These are phyloP conservation scores for Thielaviopsis ethacetica DNA, from an alignment of 2,329 filamentous ascomycete species.

Conservation along the genomic window DNA sequence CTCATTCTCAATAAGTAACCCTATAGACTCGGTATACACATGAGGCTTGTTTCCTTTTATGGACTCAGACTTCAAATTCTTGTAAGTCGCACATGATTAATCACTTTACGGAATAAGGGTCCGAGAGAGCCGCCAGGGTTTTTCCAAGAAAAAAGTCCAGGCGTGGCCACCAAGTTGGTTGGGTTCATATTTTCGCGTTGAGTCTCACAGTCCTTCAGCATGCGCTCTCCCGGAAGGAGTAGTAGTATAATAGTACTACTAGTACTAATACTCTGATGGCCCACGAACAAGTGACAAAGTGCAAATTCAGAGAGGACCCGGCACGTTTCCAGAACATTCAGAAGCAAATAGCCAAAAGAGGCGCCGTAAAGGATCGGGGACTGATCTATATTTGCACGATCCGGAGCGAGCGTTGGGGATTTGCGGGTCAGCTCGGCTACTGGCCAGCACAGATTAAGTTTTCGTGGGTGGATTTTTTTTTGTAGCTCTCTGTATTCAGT, in stretches of 20 bases:
- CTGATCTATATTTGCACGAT: neutral
- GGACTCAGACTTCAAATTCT: neutral
- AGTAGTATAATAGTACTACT: no score
- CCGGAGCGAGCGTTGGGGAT: conserved; percentile 4
- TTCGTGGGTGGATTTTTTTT: no score
- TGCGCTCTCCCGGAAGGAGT: neutral
- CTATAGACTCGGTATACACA: no score
- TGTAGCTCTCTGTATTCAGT: neutral
- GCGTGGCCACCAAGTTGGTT: neutral
- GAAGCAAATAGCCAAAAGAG: no score
- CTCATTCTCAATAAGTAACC: neutral
- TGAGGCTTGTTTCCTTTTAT: neutral
- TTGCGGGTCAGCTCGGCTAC: neutral
- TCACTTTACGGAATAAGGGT: neutral
- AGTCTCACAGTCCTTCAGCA: neutral
- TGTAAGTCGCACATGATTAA: neutral
- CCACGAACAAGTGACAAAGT: neutral
- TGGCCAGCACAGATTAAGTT: no score
- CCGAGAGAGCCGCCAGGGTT: neutral
- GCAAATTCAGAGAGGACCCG: neutral
- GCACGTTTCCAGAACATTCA: neutral
- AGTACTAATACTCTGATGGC: neutral
- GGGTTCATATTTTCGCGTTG: neutral
- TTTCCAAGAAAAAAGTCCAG: neutral
- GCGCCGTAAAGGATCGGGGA: neutral